Base-by-base conservation (phyloP, 1,139 yeast genomes). In the Taphrina populina region DNA sequence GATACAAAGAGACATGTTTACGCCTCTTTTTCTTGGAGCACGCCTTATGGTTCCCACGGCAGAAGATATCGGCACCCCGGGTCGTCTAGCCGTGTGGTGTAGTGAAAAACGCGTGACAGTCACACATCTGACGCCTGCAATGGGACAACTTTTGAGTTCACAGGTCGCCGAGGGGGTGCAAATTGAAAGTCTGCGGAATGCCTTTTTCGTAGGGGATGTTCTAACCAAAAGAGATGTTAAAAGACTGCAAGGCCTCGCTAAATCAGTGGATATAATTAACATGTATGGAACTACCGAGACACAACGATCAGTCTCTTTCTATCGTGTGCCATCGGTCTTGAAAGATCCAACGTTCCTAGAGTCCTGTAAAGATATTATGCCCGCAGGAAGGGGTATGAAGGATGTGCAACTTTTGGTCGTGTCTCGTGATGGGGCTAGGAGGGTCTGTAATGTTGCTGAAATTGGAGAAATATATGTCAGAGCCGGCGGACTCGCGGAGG, bases 241-340 rank as follows among this genome's bases (percentile, higher is more conserved):
- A 64, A 80, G 96, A 67, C 76, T 94, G 64, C 98, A 94, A 70
- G 80, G 92, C 1, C 76, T 94, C 65, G 98, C 97, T 6, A 82
- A 83, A 67, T 90, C 92, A 67, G 95, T 88, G 53, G 75, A 73
- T 67, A 90, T 94, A 68, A 95, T 94, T 62, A 94, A 94, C 72
- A 94, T 94, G 99, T 94, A 94, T 69, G 99, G 99, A 67, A 94
- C 98, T 36, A 94, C 99, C 8, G 99, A 94, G 72, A 94, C 98
- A 13, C 99, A 94, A 74, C 81, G 98, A 69, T 88, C 98, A 1
- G 99, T 94, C 17, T 88, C 97, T 0, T 94, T 80, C 72, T 94
- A 82, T 70, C 95, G 88, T 68, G 90, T 94, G 61, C 82, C 87
- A 55, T 81, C 95, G 30, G 77, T 88, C 63, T 69, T 77, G 36